Base-by-base conservation (phyloP, 2,329 filamentous ascomycete species). In the Venturia oleaginea region DNA sequence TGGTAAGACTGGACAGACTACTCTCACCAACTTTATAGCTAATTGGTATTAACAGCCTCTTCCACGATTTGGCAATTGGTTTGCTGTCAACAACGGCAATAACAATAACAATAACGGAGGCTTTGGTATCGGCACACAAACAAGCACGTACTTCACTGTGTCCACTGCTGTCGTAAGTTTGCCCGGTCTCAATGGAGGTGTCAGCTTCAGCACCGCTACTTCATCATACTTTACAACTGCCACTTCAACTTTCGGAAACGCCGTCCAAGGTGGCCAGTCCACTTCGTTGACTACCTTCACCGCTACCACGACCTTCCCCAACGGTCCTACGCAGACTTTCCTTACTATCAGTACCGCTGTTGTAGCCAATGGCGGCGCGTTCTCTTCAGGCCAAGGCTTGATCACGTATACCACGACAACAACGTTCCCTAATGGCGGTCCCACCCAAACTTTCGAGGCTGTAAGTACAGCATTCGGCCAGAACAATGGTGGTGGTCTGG, bases 261-360 rank as follows among this genome's bases (percentile, higher is more conserved):
- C 13, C 3, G 17, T 62, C 13, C 22, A 51, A 46, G 61, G 40
- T 38, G 42, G 61, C 43, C 59, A 30, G 34, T 61, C 37, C 7
- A 40, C 59, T 32, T 46, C 37, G 0, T 46, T 46, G n/a, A 8
- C 34, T n/a, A 48, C 61, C 13, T 54, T 34, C 42, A 62, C 61
- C 13, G 42, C 61, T 15, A 51, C 61, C 24, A 62, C 61, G 22
- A 62, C 61, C 24, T 48, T 62, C 61, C 42, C 24, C 22, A 54
- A 46, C 42, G 61, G 61, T 13, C 61, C 61, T 19, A 62, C 61
- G 1, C 61, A 48, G 22, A 62, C 46, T 27, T 62, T 48, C 61
- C 46, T 54, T 22, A 62, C 61, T 24, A 51, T 43, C 24, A 54
- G 40, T 37, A 62, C 61, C 11, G 34, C 34, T 19, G 34, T 60